A percentile compares a stretch with the other conserved stretches of the same genome.
Conservation (phyloP, 768 basidiomycete species). For the Collybia nuda region DNA sequence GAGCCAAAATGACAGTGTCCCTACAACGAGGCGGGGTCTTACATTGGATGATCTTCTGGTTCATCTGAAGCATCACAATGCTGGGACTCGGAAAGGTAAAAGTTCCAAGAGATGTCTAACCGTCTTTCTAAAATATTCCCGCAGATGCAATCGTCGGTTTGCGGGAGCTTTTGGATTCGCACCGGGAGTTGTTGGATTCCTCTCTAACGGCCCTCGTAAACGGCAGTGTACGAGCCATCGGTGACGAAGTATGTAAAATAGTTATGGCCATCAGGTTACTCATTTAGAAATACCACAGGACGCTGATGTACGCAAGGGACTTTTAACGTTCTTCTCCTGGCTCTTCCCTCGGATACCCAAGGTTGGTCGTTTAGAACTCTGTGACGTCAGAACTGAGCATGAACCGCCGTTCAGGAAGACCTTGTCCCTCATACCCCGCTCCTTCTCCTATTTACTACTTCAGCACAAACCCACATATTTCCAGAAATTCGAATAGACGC, state of each 20-base stretch:
- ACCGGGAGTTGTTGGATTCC: conserved; percentile 53
- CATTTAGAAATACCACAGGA: conserved; percentile 50
- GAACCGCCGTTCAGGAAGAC: conserved; percentile 46
- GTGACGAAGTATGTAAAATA: conserved; percentile 67
- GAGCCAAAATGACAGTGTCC: conserved; percentile 53
- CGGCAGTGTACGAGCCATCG: conserved; percentile 68
- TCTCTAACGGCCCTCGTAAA: conserved; percentile 57
- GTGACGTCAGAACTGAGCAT: background rate
- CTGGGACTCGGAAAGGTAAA: conserved; percentile 71
- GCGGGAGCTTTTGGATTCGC: conserved; percentile 65
- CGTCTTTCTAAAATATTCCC: background rate
- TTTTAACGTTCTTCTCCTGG: conserved; percentile 73
- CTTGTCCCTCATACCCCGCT: conserved; percentile 73
- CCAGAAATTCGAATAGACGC: conserved; percentile 94
- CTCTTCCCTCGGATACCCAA: conserved; percentile 60
- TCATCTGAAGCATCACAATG: conserved; percentile 83
- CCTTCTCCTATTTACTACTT: conserved; percentile 83
- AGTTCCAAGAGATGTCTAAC: background rate
- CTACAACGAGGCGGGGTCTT: conserved; percentile 75
- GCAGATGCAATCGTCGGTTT: conserved; percentile 75
- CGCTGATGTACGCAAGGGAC: conserved; percentile 69
- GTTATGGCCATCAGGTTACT: background rate
- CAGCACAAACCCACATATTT: conserved; percentile 92
- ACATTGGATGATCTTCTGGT: conserved; percentile 74
- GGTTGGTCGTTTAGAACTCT: conserved; percentile 21